Percentiles rank a stretch among this genome's conserved stretches.
Evolutionary conservation across 179 eudicot genomes (phyloP).

Genomic region (Silene coronaria): DNA sequence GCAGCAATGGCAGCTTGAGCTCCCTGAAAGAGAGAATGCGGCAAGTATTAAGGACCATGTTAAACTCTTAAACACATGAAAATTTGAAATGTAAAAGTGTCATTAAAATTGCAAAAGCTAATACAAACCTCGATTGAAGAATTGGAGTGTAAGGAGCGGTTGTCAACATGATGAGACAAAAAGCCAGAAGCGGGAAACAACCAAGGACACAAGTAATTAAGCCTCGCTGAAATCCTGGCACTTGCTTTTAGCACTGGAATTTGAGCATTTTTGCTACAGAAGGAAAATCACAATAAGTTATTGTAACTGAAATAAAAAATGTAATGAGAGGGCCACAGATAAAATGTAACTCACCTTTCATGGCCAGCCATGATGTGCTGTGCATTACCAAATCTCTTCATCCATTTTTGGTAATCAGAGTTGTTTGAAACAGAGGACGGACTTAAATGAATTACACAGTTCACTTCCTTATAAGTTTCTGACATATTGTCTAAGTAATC

Average conservation of each 20-base stretch:
- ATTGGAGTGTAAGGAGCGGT: slow-evolving; percentile 16
- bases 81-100: background rate
- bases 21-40: slow-evolving; percentile 33
- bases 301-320: background rate
- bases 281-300: background rate
- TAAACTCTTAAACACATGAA: background rate
- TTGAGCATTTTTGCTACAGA: slow-evolving; percentile 61
- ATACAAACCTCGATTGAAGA: slow-evolving; percentile 46
- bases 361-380: slow-evolving; percentile 93
- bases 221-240: slow-evolving; percentile 75
- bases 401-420: slow-evolving; percentile 62
- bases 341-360: slow-evolving; percentile 48
- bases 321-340: background rate
- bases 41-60: background rate
- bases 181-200: slow-evolving; percentile 89
- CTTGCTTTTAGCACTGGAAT: slow-evolving; percentile 78
- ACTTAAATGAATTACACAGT: slow-evolving; percentile 77
- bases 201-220: slow-evolving; percentile 74
- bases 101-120: background rate
- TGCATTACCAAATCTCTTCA: slow-evolving; percentile 61
- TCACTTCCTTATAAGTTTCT: slow-evolving; percentile 48
- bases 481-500: slow-evolving; percentile 31
- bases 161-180: slow-evolving; percentile 44
- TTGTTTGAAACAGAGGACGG: slow-evolving; percentile 51
- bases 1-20: slow-evolving; percentile 42